Base-by-base conservation (phyloP, 768 basidiomycete species). In the Xerocomellus chrysenteron region DNA sequence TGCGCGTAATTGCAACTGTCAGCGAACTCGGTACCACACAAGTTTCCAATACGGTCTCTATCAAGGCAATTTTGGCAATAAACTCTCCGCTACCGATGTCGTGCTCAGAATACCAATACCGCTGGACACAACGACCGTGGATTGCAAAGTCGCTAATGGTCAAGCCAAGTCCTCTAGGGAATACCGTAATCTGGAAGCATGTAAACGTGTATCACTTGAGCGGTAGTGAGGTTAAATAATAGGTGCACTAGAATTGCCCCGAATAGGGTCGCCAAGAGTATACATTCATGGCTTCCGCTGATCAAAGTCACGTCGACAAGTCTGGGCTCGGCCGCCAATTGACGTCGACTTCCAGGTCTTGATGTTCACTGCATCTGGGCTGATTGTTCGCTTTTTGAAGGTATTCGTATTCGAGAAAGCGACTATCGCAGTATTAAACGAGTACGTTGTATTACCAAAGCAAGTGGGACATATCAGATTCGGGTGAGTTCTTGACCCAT, bases 151-250 rank as follows among this genome's bases (percentile, higher is more conserved):
- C 2, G 85, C 85, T 1, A 84, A 80, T 36, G 97, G 97, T 1
- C 98, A 99, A 76, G 97, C 95, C 3, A 99, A 99, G 72, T 99
- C 96, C 97, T 2, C 92, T 83, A 0, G 97, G 98, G 74, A 99
- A 99, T 61, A 82, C 95, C 30, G 90, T 98, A 46, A 80, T 98
- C 6, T 99, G 97, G 97, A 98, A 98, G 97, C 97, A 71, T 65
- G 96, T 80, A 16, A 5, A 3, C 43, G 10, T 28, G 35, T 24
- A 57, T 44, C 42, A 16, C 41, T 41, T 44, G 63, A 26, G 47
- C 17, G 47, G 16, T n/a, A 21, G 28, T 12, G 39, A 50, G 33
- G 35, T 50, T 62, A 3, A 37, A 5, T 16, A 13, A 67, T 19
- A 26, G 14, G 16, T 51, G 19, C 12, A 9, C n/a, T 60, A 98